These are phyloP conservation scores for Sambucus nigra DNA, from an alignment of 129 eudicot genomes.

Conservation along the genomic window DNA sequence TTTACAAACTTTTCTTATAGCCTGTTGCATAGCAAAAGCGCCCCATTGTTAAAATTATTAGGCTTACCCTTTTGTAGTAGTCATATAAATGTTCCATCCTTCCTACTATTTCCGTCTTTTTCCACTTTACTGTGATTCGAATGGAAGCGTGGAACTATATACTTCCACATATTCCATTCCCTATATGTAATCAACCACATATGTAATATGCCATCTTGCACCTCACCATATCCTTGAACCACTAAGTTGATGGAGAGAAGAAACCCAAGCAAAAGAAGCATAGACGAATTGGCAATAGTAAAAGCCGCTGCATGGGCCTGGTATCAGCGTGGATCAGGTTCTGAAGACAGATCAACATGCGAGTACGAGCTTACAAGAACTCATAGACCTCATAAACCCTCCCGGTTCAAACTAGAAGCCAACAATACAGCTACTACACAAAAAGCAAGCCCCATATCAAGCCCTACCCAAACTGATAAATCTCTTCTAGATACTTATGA, in stretches of 20 bases:
- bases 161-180: constrained; percentile 8
- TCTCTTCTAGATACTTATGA: constrained; percentile 56
- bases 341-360: constrained; percentile 21
- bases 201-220: constrained; percentile 8
- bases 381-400: constrained; percentile 24
- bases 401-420: constrained; percentile 65
- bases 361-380: constrained; percentile 26
- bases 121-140: too few species aligned
- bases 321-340: constrained; percentile 60
- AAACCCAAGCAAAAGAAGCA: constrained; percentile 1
- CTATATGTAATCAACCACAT: background rate
- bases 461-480: constrained; percentile 3
- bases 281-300: constrained; percentile 29
- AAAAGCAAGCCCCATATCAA: background rate
- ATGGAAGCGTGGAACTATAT: background rate
- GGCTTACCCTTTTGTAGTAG: too few species aligned
- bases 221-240: background rate
- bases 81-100: too few species aligned
- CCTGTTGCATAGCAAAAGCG: too few species aligned
- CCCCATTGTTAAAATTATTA: too few species aligned
- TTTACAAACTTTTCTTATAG: too few species aligned
- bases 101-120: too few species aligned
- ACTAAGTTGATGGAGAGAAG: constrained; percentile 8
- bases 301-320: constrained; percentile 80
- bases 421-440: constrained; percentile 2